Base-by-base conservation (phyloP, 2,329 filamentous ascomycete species). In the Colletotrichum magnum region DNA sequence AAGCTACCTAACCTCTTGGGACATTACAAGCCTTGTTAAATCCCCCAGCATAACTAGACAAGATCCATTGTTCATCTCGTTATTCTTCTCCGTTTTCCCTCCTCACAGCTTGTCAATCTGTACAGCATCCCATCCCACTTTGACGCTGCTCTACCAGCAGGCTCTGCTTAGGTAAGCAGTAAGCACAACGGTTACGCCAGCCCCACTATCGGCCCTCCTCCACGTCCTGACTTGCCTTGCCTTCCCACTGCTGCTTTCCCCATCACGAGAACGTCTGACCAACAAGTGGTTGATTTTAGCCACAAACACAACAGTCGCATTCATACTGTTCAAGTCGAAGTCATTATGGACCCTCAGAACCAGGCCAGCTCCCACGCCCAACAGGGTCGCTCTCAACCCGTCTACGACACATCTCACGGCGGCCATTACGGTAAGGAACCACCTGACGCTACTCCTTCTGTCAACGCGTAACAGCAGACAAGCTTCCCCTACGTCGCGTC, bases 361-460 rank as follows among this genome's bases (percentile, higher is more conserved):
- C 60, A 65, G 21, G 58, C 67, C 28, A 39, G 60, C 28, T 70
- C 67, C 28, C 68, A 71, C 53, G 48, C 64, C 32, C 89, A 91
- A 77, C 85, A 87, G 77, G 85, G 83, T 75, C 87, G 89, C 73
- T 84, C 87, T 72, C 86, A 88, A 75, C 89, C 89, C 16, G 86
- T 88, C n/a, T 94, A 94, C 79, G 92, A 94, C 80, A 89, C 89
- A 58, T 87, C 84, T 74, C 90, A 92, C 77, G 92, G 92, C 70
- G 93, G 93, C 61, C 93, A 94, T 80, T 94, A 94, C 83, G 92
- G 92, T 94, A 83, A 82, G 87, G 15, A 43, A 41, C 79, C 72
- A 71, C 68, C 13, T 48, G 62, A 51, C 48, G 21, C 41, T 16
- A 43, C 41, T 36, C 32, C 32, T 4, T 2, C 16, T 54, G 21